Evolutionary conservation across 2,329 filamentous ascomycete species (phyloP), one percentile per base, ranked within the genome.

Genomic region (Byssochlamys sp.): DNA sequence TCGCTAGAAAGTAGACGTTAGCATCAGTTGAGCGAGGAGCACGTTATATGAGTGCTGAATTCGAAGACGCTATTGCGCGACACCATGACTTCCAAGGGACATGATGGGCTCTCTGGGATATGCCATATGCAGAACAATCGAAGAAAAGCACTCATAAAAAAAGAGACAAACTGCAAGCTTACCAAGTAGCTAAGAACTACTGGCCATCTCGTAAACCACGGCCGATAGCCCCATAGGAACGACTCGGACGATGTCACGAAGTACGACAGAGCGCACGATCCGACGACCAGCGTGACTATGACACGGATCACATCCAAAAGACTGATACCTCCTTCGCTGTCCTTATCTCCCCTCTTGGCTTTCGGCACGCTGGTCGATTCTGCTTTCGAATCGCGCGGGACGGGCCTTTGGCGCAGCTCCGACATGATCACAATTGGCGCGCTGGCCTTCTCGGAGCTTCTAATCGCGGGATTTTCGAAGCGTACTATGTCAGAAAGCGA

Each of bases 251-350:
- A 79, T 51, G 87, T 90, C 64, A 89, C 79, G 62, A 91, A 83
- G 73, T 91, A 92, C 74, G 88, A 91, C 56, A 91, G 77, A 19
- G 82, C 85, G 66, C 80, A 83, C 26, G 84, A 88, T 52, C 86
- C 81, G 50, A 89, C 64, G 33, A 87, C 63, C 12, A 91, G 72
- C 56, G 89, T 89, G 31, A 80, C 80, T 52, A 91, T 66, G 29
- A 91, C 80, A 31, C 89, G 86, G 59, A 90, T 73, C 55, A 88
- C 71, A 70, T 92, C 89, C 33, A 90, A 65, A 48, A 77, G 51
- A 56, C 73, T 74, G 65, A 78, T 75, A n/a, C 69, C 67, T 33
- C 59, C 62, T 51, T 62, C 59, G 24, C 65, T 57, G 10, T 62
- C 65, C 24, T 64, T 59, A 33, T 66, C 53, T 29, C 60, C 58